These are phyloP conservation scores for Tuber microsphaerosporum DNA, from an alignment of 495 filamentous ascomycete species.

Conservation along the genomic window DNA sequence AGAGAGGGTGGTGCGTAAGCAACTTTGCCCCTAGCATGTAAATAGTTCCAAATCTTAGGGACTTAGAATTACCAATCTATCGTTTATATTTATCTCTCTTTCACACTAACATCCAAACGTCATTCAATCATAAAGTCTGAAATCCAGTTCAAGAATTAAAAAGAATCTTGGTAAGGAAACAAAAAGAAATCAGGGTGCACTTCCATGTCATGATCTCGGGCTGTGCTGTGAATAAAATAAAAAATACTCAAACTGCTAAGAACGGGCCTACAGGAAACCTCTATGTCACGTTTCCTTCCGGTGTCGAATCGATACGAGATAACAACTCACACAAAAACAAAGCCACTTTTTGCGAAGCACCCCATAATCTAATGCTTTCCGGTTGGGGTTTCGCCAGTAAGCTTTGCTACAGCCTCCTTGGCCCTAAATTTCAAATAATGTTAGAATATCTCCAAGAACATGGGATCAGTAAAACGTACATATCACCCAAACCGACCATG, in stretches of 20 bases:
- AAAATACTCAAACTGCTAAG: background rate
- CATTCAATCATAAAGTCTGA: background rate
- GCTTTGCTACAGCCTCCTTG: slow-evolving; percentile 92
- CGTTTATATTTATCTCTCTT: background rate
- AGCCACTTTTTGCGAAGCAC: background rate
- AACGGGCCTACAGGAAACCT: background rate
- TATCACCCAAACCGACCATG: slow-evolving; percentile 99
- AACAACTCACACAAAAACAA: background rate
- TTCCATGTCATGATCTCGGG: background rate
- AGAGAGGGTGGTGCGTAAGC: background rate
- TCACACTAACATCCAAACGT: background rate
- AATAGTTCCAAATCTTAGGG: background rate
- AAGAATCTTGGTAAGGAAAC: background rate
- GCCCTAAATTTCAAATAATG: slow-evolving; percentile 54
- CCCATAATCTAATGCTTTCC: slow-evolving; percentile 75
- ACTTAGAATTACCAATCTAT: background rate
- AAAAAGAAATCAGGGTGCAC: background rate
- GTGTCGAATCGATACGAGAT: background rate
- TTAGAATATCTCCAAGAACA: slow-evolving; percentile 14
- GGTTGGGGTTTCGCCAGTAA: slow-evolving; percentile 88
- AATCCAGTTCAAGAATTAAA: background rate
- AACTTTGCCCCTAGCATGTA: background rate
- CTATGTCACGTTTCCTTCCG: background rate
- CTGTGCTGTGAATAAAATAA: background rate
- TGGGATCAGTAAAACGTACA: slow-evolving; percentile 56